Conservation (phyloP, 164 flowering plant genomes). For the Litsea cubeba region DNA sequence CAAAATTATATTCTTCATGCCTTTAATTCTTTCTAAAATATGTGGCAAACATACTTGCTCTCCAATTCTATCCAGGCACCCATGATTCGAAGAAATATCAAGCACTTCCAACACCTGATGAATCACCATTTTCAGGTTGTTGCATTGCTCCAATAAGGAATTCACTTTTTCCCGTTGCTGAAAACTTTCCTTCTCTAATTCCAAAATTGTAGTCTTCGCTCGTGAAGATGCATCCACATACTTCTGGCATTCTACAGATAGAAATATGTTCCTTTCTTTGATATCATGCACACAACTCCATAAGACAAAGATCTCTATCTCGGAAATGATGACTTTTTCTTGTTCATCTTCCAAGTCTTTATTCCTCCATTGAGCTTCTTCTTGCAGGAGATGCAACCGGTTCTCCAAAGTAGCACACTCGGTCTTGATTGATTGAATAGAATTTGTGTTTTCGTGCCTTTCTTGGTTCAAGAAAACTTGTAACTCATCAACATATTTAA, state of each 20-base stretch:
- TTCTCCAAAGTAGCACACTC: slow-evolving; percentile 43
- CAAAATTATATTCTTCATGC: slow-evolving; percentile 30
- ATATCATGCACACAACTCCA: slow-evolving; percentile 60
- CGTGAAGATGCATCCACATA: slow-evolving; percentile 54
- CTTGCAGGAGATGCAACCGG: slow-evolving; percentile 45
- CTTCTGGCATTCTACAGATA: slow-evolving; percentile 57
- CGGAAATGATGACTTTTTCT: slow-evolving; percentile 58
- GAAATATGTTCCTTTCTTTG: slow-evolving; percentile 51
- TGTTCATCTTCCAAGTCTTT: slow-evolving; percentile 63
- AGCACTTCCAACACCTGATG: slow-evolving; percentile 46
- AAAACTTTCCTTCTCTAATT: slow-evolving; percentile 63
- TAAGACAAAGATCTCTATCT: slow-evolving; percentile 68
- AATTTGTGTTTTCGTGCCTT: slow-evolving; percentile 49
- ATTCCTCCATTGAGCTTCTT: slow-evolving; percentile 44
- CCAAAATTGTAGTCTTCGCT: slow-evolving; percentile 48
- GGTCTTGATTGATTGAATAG: slow-evolving; percentile 34
- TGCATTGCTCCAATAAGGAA: slow-evolving; percentile 52
- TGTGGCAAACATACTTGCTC: slow-evolving; percentile 23
- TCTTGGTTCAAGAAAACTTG: slow-evolving; percentile 37
- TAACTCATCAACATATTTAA: slow-evolving; percentile 49
- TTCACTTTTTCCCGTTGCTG: slow-evolving; percentile 60
- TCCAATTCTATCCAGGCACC: slow-evolving; percentile 22
- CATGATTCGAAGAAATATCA: slow-evolving; percentile 25
- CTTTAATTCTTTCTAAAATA: slow-evolving; percentile 35
- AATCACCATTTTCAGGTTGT: slow-evolving; percentile 43